Percentiles rank a stretch among this genome's conserved stretches.
phyloP scores from a whole-genome alignment of 768 basidiomycete species.

The Naganishia vishniacii region DNA sequence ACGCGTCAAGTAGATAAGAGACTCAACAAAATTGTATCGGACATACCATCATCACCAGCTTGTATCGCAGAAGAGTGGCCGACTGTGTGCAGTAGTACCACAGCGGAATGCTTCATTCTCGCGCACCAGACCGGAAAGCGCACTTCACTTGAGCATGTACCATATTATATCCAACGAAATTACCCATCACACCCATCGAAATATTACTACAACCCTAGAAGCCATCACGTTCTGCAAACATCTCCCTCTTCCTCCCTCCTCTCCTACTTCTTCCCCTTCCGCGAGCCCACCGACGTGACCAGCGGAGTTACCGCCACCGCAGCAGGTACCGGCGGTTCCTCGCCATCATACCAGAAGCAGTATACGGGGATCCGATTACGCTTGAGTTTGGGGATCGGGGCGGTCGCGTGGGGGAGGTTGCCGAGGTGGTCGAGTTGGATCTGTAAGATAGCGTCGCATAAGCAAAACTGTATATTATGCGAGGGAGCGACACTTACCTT shows the following conservation, averaged over 20 bases:
- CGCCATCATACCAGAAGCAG: constrained; percentile 23
- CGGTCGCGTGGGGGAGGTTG: constrained; percentile 34
- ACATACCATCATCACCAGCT: not conserved
- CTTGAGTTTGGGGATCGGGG: constrained; percentile 7
- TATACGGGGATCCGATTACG: constrained; percentile 12
- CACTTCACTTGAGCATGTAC: too few species aligned
- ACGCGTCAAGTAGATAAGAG: not conserved
- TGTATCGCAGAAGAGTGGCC: too few species aligned
- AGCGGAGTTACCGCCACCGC: not conserved
- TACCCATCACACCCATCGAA: not conserved
- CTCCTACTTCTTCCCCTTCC: constrained; percentile 4
- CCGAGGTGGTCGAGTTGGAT: constrained; percentile 42
- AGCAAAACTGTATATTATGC: not conserved
- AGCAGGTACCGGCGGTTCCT: constrained; percentile 1
- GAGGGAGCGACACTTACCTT: not conserved
- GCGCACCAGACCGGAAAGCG: too few species aligned
- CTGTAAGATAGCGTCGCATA: constrained; percentile 24
- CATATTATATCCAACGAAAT: not conserved
- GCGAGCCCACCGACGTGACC: not conserved
- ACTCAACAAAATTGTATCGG: not conserved
- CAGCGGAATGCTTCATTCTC: too few species aligned
- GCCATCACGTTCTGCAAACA: not conserved
- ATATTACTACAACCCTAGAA: not conserved
- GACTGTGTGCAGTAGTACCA: too few species aligned
- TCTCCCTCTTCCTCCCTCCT: not conserved